Conservation (phyloP, 2,329 filamentous ascomycete species). For the Cordyceps farinosa region DNA sequence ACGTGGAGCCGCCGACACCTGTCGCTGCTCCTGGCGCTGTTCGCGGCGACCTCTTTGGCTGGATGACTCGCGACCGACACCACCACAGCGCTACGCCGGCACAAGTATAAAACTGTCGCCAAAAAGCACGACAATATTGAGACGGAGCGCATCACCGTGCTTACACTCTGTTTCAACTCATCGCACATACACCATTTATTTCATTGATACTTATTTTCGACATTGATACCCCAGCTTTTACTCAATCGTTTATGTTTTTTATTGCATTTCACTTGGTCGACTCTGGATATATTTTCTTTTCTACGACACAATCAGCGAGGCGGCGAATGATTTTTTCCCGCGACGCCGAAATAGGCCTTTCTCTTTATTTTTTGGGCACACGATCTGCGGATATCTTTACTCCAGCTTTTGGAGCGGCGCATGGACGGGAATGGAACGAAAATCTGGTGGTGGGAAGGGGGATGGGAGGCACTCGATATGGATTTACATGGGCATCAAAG, state of each 20-base stretch:
- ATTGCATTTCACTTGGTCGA: conserved; percentile 12
- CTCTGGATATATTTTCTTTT: conserved; percentile 18
- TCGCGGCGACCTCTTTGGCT: conserved; percentile 45
- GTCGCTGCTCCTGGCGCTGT: conserved; percentile 29
- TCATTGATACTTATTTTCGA: conserved; percentile 20
- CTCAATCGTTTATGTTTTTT: conserved; percentile 16
- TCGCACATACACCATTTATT: conserved; percentile 24
- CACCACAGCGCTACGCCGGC: conserved; percentile 28
- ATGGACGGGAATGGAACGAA: conserved; percentile 2
- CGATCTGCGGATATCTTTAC: conserved; percentile 10
- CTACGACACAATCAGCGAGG: conserved; percentile 9
- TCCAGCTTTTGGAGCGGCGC: conserved; percentile 9
- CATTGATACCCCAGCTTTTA: conserved; percentile 21
- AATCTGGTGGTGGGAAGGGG: conserved; percentile 1
- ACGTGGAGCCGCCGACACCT: conserved; percentile 33
- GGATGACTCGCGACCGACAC: conserved; percentile 48
- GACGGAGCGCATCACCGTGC: conserved; percentile 8
- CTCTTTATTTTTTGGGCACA: conserved; percentile 6
- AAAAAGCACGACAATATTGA: not conserved
- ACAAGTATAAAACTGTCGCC: conserved; percentile 18
- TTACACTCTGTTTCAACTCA: not conserved
- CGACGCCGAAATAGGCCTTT: not conserved
- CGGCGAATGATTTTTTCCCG: not conserved
- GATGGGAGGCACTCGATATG: not conserved
- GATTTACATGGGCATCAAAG: not conserved